phyloP scores from a whole-genome alignment of 176 grass and related monocot genomes.

The Aegilops longissima region DNA sequence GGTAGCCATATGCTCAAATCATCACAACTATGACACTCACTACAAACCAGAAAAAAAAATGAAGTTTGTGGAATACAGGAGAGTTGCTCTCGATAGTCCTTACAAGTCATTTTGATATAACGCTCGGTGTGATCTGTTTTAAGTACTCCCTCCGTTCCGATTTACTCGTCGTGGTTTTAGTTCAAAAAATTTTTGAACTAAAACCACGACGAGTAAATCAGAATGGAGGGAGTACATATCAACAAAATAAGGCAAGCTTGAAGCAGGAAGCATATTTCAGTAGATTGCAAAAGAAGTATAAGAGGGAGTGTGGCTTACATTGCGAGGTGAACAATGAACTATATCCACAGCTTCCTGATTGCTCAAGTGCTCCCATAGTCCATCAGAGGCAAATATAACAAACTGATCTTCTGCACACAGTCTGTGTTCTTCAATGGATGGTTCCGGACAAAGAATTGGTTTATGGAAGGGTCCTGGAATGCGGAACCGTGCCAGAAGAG shows the following conservation, averaged over 20 bases:
- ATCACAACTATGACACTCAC: too few relatives aligned
- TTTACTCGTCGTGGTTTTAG: too few relatives aligned
- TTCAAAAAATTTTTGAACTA: too few relatives aligned
- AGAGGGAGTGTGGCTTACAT: slow-evolving; percentile 33
- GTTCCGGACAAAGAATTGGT: slow-evolving; percentile 53
- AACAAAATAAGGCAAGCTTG: neutral
- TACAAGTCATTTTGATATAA: too few relatives aligned
- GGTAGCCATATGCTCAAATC: too few relatives aligned
- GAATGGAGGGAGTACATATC: too few relatives aligned
- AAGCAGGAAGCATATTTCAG: neutral
- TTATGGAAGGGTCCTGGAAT: slow-evolving; percentile 36
- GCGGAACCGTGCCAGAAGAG: slow-evolving; percentile 33
- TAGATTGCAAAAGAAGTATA: neutral
- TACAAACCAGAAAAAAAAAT: too few relatives aligned
- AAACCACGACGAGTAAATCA: too few relatives aligned
- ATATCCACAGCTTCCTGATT: slow-evolving; percentile 49
- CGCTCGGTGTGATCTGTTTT: too few relatives aligned
- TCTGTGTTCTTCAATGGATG: slow-evolving; percentile 34
- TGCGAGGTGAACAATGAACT: slow-evolving; percentile 33
- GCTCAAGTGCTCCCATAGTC: slow-evolving; percentile 52
- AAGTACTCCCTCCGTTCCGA: too few relatives aligned
- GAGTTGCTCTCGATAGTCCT: too few relatives aligned
- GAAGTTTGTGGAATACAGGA: too few relatives aligned
- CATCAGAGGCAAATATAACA: slow-evolving; percentile 64
- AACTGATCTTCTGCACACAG: slow-evolving; percentile 49